A percentile compares a stretch with the other conserved stretches of the same genome.
Conservation (phyloP, 768 basidiomycete species). For the Rhodotorula diobovata region DNA sequence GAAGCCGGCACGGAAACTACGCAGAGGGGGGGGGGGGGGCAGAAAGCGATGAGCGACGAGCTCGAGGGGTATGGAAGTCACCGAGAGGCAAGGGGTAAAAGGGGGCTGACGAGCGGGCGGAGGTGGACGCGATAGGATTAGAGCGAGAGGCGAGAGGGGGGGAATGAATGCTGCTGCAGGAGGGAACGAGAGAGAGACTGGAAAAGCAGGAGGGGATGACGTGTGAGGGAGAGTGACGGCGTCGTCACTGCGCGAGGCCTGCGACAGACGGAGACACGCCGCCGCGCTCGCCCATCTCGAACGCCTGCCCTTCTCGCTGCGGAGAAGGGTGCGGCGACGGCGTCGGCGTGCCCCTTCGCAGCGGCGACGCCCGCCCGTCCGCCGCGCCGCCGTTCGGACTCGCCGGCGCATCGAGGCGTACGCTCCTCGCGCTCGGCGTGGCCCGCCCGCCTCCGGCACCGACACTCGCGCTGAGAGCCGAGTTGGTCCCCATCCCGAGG, state of each 20-base stretch:
- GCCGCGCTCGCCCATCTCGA: slow-evolving; percentile 9
- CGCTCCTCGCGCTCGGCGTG: neutral
- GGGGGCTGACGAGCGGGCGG: neutral
- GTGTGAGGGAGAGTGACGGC: no score
- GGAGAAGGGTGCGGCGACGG: neutral
- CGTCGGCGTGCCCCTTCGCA: neutral
- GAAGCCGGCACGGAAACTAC: no score
- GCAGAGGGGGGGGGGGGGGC: no score
- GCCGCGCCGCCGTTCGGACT: no score
- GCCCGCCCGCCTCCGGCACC: neutral
- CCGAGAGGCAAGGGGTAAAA: neutral
- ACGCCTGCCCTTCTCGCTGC: neutral
- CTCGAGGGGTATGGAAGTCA: neutral
- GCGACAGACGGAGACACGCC: no score
- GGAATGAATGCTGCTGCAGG: neutral
- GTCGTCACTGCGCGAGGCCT: neutral
- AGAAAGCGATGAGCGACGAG: no score
- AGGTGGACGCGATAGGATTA: neutral
- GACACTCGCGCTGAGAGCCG: neutral
- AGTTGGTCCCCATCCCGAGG: neutral
- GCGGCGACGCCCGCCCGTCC: neutral
- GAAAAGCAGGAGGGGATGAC: no score
- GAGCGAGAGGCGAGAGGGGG: neutral
- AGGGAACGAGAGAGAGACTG: no score
- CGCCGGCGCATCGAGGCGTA: neutral